Evolutionary conservation across 805 yeast genomes (phyloP), one percentile per base, ranked within the genome.

Genomic region (Metschnikowia kofuensis): DNA sequence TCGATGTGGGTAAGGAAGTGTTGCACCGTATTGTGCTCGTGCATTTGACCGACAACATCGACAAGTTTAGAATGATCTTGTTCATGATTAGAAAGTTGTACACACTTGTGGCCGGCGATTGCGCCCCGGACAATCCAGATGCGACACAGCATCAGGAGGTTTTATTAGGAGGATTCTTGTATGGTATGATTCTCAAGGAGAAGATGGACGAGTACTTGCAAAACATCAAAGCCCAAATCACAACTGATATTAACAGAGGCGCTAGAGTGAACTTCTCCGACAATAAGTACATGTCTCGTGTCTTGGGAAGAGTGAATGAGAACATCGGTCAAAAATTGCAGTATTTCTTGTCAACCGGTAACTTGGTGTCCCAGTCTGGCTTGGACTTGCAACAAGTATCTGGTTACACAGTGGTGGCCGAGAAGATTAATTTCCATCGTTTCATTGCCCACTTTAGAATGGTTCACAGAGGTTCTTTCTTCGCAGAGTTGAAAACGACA

Each of bases 401-500:
- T 46, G 99, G 99, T 62, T 94, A 89, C 69, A 94, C 99, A 1
- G 99, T 94, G 57, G 98, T 94, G 53, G 99, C 98, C 4, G 99
- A 94, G 73, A 94, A 94, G 71, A 94, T 94, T 70, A 94, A 94
- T 68, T 94, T 90, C 79, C 87, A 94, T 70, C 86, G 99, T 65
- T 94, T 94, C 75, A 84, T 94, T 56, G 85, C 98, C n/a, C 99
- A 94, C 76, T 94, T 94, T 80, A 78, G 99, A 73, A 94, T 94
- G 99, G 98, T 94, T 45, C 99, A 94, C 72, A 87, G 99, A 82
- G 99, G 99, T 70, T 89, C 98, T 56, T 94, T 94, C 84, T 94
- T 94, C 68, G 97, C 99, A 40, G 96, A 92, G 69, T 79, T 94
- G 72, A 94, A 94, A 67, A 94, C 99, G 38, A 94, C 99, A 26